Conservation (phyloP, 495 filamentous ascomycete species). For the Penicillium lividum region DNA sequence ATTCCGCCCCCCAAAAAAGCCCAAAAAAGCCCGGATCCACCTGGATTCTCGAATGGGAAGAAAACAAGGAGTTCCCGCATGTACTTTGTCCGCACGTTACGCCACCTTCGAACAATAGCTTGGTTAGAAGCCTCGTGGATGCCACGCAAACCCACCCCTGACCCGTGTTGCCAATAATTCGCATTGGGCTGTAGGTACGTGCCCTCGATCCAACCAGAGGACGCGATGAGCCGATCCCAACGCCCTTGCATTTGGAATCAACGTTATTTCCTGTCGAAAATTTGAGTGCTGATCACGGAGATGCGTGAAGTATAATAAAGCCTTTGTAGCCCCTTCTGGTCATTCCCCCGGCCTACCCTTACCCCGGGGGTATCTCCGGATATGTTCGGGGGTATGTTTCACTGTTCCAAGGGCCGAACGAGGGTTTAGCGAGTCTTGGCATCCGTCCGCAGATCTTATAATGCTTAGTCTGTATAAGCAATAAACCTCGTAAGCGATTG, state of each 20-base stretch:
- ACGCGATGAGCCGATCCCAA: slow-evolving; percentile 6
- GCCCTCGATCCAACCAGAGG: background rate
- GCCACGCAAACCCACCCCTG: background rate
- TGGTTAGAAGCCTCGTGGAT: slow-evolving; percentile 3
- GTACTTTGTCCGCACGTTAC: background rate
- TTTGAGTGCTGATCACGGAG: background rate
- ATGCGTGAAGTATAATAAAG: background rate
- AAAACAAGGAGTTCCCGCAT: background rate
- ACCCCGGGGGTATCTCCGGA: no score
- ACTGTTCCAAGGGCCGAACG: no score
- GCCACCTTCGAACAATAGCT: slow-evolving; percentile 1
- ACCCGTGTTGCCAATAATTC: background rate
- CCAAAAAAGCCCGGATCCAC: background rate
- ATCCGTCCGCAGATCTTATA: no score
- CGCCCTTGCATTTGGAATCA: slow-evolving; percentile 6
- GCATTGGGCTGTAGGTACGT: background rate
- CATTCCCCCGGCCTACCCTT: background rate
- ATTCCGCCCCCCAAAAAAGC: background rate
- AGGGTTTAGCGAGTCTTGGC: no score
- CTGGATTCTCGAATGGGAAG: background rate
- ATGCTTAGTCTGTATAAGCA: no score
- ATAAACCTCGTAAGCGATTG: no score
- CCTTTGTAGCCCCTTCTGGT: background rate
- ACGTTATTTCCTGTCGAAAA: background rate
- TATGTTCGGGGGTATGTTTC: no score